Conservation (phyloP, 148 eudicot species). For the Rhododendron simsii region DNA sequence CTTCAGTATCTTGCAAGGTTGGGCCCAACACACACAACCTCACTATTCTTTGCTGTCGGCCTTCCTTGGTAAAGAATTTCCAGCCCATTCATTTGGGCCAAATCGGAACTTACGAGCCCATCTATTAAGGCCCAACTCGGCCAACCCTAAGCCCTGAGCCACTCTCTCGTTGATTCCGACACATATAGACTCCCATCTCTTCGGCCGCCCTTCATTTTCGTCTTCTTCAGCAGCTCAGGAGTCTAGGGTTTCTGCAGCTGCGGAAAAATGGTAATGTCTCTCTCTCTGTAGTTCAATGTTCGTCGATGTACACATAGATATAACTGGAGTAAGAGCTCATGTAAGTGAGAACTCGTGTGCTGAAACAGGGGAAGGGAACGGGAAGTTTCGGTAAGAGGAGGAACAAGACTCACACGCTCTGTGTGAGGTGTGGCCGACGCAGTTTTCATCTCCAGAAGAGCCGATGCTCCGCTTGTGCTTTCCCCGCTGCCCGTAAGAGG, state of each 20-base stretch:
- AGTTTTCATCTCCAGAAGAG: slow-evolving; percentile 87
- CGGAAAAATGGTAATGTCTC: slow-evolving; percentile 11
- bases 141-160: not conserved
- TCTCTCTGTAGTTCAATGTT: not conserved
- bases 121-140: not conserved
- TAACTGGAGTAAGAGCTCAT: not conserved
- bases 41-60: not conserved
- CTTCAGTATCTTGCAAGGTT: not conserved
- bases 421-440: slow-evolving; percentile 79
- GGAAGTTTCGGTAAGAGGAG: slow-evolving; percentile 84
- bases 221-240: not conserved
- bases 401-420: slow-evolving; percentile 88
- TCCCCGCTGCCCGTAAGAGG: slow-evolving; percentile 70
- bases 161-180: not conserved
- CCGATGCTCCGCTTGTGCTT: slow-evolving; percentile 80
- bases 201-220: not conserved
- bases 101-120: not conserved
- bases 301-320: not conserved
- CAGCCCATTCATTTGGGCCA: not conserved
- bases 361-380: slow-evolving; percentile 55
- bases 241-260: slow-evolving; percentile 12
- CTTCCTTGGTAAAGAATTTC: not conserved
- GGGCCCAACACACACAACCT: not conserved
- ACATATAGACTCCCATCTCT: not conserved
- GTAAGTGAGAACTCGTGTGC: not conserved